phyloP scores from a whole-genome alignment of 2,329 filamentous ascomycete species.

The Aphanocladium album region DNA sequence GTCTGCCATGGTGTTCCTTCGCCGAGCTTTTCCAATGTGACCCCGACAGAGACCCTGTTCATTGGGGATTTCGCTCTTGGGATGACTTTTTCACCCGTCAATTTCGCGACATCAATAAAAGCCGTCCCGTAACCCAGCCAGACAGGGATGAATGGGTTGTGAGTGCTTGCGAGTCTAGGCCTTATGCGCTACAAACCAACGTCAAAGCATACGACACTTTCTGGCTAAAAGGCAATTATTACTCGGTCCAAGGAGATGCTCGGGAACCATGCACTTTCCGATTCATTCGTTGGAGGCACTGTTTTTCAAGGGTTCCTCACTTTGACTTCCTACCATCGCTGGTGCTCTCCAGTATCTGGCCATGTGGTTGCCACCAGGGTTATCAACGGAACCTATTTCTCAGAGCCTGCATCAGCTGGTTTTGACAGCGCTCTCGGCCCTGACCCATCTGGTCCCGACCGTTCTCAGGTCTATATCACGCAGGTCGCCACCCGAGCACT shows the following conservation, averaged over 20 bases:
- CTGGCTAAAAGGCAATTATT: slow-evolving; percentile 62
- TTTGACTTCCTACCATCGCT: slow-evolving; percentile 61
- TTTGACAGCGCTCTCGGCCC: slow-evolving; percentile 4
- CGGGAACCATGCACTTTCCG: slow-evolving; percentile 39
- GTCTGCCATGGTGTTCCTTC: slow-evolving; percentile 5
- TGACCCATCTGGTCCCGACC: slow-evolving; percentile 14
- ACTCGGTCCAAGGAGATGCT: slow-evolving; percentile 59
- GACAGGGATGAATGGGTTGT: slow-evolving; percentile 35
- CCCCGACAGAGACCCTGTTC: slow-evolving; percentile 1
- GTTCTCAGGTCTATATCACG: slow-evolving; percentile 58
- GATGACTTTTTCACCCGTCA: slow-evolving; percentile 58
- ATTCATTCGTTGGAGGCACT: slow-evolving; percentile 52
- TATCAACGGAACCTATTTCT: slow-evolving; percentile 59
- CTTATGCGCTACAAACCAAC: slow-evolving; percentile 42
- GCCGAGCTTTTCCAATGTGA: slow-evolving; percentile 18
- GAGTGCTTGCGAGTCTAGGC: slow-evolving; percentile 57
- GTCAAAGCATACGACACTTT: slow-evolving; percentile 51
- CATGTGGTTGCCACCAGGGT: slow-evolving; percentile 48
- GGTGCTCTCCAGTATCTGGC: slow-evolving; percentile 59
- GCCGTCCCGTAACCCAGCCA: slow-evolving; percentile 49
- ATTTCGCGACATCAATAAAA: slow-evolving; percentile 35
- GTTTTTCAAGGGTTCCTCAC: slow-evolving; percentile 64
- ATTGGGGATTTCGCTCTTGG: slow-evolving; percentile 54
- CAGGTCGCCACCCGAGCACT: slow-evolving; percentile 59
- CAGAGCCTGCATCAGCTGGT: slow-evolving; percentile 33